Evolutionary conservation across 495 filamentous ascomycete genomes (phyloP), one percentile per base, ranked within the genome.

Genomic region (Tirmania nivea): DNA sequence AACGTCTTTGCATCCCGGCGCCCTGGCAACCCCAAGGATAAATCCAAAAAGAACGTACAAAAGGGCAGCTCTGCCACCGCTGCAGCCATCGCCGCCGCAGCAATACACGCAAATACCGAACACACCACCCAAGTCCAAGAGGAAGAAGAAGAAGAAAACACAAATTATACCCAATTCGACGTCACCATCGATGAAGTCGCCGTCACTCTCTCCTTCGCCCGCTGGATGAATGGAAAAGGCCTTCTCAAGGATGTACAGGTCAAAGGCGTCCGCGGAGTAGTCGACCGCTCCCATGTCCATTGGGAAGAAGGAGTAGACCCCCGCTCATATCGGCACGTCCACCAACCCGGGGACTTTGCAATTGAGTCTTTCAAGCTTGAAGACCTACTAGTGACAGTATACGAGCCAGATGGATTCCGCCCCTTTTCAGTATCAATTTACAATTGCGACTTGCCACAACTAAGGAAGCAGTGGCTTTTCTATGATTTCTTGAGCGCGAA

Each of bases 141-240:
- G 6, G 53, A 31, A 11, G 63, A 65, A 54, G 76, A 78, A 54
- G 83, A 84, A 52, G 89, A 95, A 59, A 88, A 96, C 64, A 84
- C 80, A 6, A 96, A 96, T 57, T 96, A 95, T 64, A 95, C 88
- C 0, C 90, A 97, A 60, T 97, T 96, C 61, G 90, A 97, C 60
- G 65, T 96, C 12, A 94, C 92, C 0, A 83, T 97, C 51, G 84
- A 93, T 54, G 89, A 84, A 0, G 86, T 97, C 50, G 93, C 95
- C 60, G 92, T 97, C 25, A 95, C 89, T 0, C 67, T 97, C n/a
- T 97, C 90, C 0, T 95, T 97, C 58, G 74, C 84, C 2, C 94
- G 94, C 61, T 97, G 90, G 90, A 85, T 93, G 72, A 95, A 93
- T 60, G 89, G 90, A 20, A 94, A 88, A 68, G 90, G 90, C 0